Conservation (phyloP, 78 protist genomes). For the Tieghemostelium lacteum region DNA sequence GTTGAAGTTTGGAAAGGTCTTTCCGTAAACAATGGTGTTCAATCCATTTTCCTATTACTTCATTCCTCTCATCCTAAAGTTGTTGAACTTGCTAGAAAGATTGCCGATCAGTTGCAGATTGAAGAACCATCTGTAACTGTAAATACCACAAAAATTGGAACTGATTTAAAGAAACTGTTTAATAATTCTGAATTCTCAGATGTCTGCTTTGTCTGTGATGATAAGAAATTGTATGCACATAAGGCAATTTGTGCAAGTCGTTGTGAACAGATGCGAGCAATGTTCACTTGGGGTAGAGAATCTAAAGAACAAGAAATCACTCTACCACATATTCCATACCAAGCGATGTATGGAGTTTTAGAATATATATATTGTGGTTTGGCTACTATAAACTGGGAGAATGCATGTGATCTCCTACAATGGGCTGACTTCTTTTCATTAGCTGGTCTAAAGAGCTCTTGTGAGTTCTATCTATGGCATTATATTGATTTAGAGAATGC, state of each 20-base stretch:
- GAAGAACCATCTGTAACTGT: conserved; percentile 79
- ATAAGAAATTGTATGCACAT: conserved; percentile 67
- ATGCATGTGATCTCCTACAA: conserved; percentile 67
- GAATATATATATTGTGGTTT: conserved; percentile 73
- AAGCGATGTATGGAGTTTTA: conserved; percentile 65
- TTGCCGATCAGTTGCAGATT: conserved; percentile 72
- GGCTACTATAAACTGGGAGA: conserved; percentile 57
- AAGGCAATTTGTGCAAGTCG: conserved; percentile 74
- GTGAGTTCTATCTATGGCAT: conserved; percentile 76
- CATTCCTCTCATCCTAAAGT: conserved; percentile 64
- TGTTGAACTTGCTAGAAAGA: conserved; percentile 60
- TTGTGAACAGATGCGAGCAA: conserved; percentile 65
- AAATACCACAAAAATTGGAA: conserved; percentile 70
- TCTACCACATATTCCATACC: conserved; percentile 61
- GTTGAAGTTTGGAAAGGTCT: conserved; percentile 81
- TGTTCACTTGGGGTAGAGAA: conserved; percentile 77
- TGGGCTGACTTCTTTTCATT: conserved; percentile 75
- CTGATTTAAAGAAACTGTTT: conserved; percentile 52
- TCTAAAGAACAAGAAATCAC: conserved; percentile 57
- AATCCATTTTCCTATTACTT: conserved; percentile 40
- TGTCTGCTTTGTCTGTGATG: conserved; percentile 60
- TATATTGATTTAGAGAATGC: conserved; percentile 76
- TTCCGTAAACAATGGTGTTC: conserved; percentile 74
- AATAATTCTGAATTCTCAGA: conserved; percentile 69
- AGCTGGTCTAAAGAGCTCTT: conserved; percentile 50